Evolutionary conservation across 176 grass and related monocot species (phyloP), one percentile per base, ranked within the genome.

Genomic region (Miscanthus lutarioriparius): DNA sequence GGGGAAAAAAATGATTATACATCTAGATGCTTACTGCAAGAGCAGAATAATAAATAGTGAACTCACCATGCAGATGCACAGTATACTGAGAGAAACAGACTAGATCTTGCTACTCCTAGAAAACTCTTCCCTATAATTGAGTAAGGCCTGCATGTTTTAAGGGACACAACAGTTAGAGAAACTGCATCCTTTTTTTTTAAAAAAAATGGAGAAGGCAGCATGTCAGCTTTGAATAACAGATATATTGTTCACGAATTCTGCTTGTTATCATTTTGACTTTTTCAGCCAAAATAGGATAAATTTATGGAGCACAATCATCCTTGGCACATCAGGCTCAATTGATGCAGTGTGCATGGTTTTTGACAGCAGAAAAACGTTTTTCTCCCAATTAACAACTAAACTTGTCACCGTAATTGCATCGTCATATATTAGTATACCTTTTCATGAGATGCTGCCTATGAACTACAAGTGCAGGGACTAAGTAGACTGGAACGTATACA

Each of bases 121-220:
- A 96, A 64, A 92, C 89, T 99, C 88, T 99, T 99, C 70, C 93
- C 93, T 62, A 99, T 7, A 85, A 96, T 96, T 84, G 91, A 89
- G 87, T 73, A 92, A 67, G 93, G 91, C 70, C 96, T 99, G 88
- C 83, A 90, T 35, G 47, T 87, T 68, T n/a, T 36, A 74, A 70
- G 10, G 65, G 1, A 72, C 67, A 38, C 8, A 23, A 81, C 30
- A 64, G 45, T 89, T 82, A 65, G 78, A 80, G 37, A 84, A 87
- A 75, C 15, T 14, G 15, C 27, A 36, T 45, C 33, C 19, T 32
- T 64, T 37, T 32, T 64, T 37, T 59, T 10, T 41, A 10, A 79
- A 59, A 83, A 79, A 74, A 66, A 37, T 25, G 62, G 15, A 68
- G 59, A 30, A 81, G 61, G 72, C 54, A 74, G 20, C 70, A 87